These are phyloP conservation scores for Mycosphaerella sp. DNA, from an alignment of 2,329 filamentous ascomycete genomes.

Conservation along the genomic window DNA sequence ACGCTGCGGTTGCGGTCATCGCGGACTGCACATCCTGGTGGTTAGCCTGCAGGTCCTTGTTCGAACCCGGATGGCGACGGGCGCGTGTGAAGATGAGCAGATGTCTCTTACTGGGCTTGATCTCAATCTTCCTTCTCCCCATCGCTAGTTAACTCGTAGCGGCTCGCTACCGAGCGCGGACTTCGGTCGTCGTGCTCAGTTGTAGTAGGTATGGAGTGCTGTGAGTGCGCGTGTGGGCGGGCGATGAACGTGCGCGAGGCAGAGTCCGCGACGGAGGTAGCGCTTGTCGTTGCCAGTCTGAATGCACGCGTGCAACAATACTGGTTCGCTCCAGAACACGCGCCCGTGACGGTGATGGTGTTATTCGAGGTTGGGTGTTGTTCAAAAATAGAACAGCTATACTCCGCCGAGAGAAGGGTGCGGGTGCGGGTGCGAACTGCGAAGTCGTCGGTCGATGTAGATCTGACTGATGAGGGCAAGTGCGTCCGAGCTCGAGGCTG, in stretches of 20 bases:
- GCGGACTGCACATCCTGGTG: conserved; percentile 15
- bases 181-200: neutral
- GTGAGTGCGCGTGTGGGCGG: neutral
- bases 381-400: neutral
- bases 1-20: conserved; percentile 25
- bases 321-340: neutral
- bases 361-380: neutral
- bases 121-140: conserved; percentile 99
- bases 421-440: neutral
- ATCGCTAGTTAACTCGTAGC: conserved; percentile 44
- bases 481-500: no score
- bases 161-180: conserved; percentile 7
- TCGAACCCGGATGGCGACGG: neutral
- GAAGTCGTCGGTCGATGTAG: no score
- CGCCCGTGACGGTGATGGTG: neutral
- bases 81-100: neutral
- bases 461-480: no score
- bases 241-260: neutral
- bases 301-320: neutral
- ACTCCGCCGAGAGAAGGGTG: neutral
- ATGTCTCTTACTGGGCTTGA: conserved; percentile 56
- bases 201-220: neutral
- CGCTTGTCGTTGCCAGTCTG: neutral
- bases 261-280: neutral
- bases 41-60: neutral